phyloP scores from a whole-genome alignment of 345 rosid species.

The Eucalyptus cloeziana region DNA sequence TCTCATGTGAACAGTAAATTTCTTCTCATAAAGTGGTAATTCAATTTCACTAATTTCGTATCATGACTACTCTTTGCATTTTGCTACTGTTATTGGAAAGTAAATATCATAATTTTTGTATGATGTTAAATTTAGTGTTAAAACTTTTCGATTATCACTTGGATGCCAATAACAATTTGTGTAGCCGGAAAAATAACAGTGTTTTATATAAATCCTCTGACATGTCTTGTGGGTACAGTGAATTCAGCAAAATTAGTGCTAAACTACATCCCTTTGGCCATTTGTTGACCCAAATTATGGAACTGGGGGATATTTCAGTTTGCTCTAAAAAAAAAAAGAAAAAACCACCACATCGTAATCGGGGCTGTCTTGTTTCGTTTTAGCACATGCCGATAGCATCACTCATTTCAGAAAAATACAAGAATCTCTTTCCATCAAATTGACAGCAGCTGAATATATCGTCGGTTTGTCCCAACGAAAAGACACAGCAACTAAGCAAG shows the following conservation, averaged over 20 bases:
- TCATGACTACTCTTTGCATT: too few relatives aligned
- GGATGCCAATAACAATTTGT: background rate
- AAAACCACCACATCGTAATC: background rate
- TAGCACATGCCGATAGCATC: background rate
- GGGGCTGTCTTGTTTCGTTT: background rate
- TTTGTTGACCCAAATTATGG: too few relatives aligned
- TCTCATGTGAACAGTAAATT: background rate
- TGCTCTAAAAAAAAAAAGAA: too few relatives aligned
- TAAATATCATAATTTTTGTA: too few relatives aligned
- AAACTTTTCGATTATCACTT: too few relatives aligned
- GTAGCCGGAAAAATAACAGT: background rate
- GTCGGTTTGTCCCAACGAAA: background rate
- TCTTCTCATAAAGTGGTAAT: background rate
- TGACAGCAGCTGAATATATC: background rate
- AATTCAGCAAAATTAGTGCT: background rate
- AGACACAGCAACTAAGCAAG: background rate
- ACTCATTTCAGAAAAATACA: background rate
- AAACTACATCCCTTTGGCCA: too few relatives aligned
- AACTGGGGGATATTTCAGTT: too few relatives aligned
- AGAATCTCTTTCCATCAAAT: background rate
- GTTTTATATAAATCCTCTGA: too few relatives aligned
- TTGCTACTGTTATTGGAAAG: background rate
- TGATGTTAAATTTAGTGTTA: fast-evolving
- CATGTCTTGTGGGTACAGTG: background rate
- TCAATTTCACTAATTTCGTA: background rate